Percentiles rank a stretch among this genome's conserved stretches.
Conservation (phyloP, 495 filamentous ascomycete species). For the Neurospora sp. region DNA sequence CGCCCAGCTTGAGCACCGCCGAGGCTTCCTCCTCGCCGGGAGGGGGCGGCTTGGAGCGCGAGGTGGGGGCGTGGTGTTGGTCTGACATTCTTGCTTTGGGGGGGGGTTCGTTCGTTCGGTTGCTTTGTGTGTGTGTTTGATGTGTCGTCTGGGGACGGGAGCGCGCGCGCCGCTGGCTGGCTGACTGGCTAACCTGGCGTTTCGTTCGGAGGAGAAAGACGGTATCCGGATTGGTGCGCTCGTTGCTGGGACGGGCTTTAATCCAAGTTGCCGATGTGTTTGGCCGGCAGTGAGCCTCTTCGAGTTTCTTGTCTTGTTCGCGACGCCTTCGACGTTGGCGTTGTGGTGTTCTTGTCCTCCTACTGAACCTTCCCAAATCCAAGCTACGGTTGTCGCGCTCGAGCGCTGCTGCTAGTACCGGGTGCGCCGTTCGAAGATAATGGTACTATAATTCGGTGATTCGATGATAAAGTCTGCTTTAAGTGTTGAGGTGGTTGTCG, state of each 20-base stretch:
- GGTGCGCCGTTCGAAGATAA: not conserved
- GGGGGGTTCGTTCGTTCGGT: not conserved
- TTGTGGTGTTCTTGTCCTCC: not conserved
- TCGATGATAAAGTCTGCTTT: not conserved
- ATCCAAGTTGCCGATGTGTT: not conserved
- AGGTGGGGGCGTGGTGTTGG: slow-evolving; percentile 39
- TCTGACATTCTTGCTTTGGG: slow-evolving; percentile 17
- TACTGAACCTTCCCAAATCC: not conserved
- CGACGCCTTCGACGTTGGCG: not conserved
- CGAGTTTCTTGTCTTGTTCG: not conserved
- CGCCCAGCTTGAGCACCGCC: slow-evolving; percentile 72
- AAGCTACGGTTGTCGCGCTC: not conserved
- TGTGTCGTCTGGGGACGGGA: not conserved
- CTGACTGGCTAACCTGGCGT: not conserved
- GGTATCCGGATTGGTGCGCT: not conserved
- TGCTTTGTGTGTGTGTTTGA: not conserved
- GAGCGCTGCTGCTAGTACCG: not conserved
- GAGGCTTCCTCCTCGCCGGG: slow-evolving; percentile 84
- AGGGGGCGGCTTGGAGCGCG: slow-evolving; percentile 61
- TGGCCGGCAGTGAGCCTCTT: not conserved
- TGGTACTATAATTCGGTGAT: not conserved
- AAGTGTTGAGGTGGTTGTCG: not conserved
- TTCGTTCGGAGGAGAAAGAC: not conserved
- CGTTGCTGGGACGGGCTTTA: not conserved
- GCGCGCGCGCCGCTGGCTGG: not conserved